A percentile compares a stretch with the other conserved stretches of the same genome.
Evolutionary conservation across 768 basidiomycete species (phyloP).

Genomic region (Russula virescens): DNA sequence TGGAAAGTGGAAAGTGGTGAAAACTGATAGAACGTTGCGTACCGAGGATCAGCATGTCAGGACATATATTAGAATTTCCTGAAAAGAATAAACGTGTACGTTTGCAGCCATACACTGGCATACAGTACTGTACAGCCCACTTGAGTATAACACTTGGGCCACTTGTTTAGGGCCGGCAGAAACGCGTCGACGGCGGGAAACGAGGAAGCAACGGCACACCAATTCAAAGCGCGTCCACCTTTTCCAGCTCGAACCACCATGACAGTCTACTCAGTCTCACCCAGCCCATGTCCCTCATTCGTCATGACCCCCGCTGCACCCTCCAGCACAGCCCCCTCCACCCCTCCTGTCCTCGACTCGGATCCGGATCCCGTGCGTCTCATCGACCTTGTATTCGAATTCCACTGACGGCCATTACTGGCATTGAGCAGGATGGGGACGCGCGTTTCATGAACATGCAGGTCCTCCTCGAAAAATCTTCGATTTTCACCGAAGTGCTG

Average conservation of each 20-base stretch:
- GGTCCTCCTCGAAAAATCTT: conserved; percentile 68
- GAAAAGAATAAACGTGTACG: too few relatives aligned
- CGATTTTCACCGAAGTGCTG: conserved; percentile 66
- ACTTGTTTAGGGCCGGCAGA: conserved; percentile 20
- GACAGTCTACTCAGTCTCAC: background rate
- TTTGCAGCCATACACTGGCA: too few relatives aligned
- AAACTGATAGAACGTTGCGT: too few relatives aligned
- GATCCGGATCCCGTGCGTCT: conserved; percentile 16
- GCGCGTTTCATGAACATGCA: conserved; percentile 50
- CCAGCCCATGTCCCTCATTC: conserved; percentile 9
- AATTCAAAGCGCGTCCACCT: background rate
- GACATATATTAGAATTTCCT: too few relatives aligned
- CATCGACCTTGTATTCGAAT: background rate
- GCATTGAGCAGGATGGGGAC: conserved; percentile 40
- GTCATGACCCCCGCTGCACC: conserved; percentile 5
- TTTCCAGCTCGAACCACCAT: background rate
- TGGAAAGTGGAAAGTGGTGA: too few relatives aligned
- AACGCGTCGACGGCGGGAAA: too few relatives aligned
- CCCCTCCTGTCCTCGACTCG: conserved; percentile 7
- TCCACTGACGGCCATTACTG: background rate
- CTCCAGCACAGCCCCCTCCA: conserved; percentile 14
- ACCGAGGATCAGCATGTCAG: too few relatives aligned
- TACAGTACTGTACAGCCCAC: background rate
- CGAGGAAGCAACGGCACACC: too few relatives aligned
- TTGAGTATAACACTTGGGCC: too few relatives aligned